Conservation (phyloP, 192 early-diverging fungal species). For the Dissophora globulifera region DNA sequence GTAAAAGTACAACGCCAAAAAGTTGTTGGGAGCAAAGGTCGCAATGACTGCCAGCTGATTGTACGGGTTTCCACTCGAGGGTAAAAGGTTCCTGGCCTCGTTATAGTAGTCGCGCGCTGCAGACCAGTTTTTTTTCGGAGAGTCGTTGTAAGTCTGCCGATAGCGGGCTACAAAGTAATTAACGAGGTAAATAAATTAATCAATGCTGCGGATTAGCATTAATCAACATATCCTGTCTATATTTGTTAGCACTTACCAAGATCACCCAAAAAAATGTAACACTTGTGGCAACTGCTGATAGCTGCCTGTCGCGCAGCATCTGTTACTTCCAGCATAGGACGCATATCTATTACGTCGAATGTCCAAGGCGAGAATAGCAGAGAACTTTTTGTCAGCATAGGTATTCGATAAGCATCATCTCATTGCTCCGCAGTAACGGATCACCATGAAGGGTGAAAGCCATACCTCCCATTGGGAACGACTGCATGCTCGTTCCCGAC, state of each 20-base stretch:
- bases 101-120: conserved; percentile 71
- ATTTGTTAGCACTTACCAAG: conserved; percentile 56
- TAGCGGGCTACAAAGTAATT: conserved; percentile 62
- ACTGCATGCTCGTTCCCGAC: conserved; percentile 47
- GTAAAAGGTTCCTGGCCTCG: conserved; percentile 68
- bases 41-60: conserved; percentile 82
- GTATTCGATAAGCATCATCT: too few species aligned
- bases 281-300: conserved; percentile 59
- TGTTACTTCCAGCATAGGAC: conserved; percentile 26
- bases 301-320: conserved; percentile 47
- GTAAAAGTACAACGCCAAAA: conserved; percentile 60
- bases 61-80: conserved; percentile 68
- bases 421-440: too few species aligned
- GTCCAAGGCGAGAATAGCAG: neutral
- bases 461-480: conserved; percentile 42
- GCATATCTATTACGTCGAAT: conserved; percentile 14
- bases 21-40: conserved; percentile 62
- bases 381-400: too few species aligned
- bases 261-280: conserved; percentile 75
- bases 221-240: neutral
- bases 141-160: conserved; percentile 66
- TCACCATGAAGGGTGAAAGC: too few species aligned
- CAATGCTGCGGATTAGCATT: conserved; percentile 1
- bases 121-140: conserved; percentile 65
- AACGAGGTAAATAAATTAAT: neutral